These are phyloP conservation scores for Ceratocystis cacaofunesta DNA, from an alignment of 2,329 filamentous ascomycete species.

Conservation along the genomic window DNA sequence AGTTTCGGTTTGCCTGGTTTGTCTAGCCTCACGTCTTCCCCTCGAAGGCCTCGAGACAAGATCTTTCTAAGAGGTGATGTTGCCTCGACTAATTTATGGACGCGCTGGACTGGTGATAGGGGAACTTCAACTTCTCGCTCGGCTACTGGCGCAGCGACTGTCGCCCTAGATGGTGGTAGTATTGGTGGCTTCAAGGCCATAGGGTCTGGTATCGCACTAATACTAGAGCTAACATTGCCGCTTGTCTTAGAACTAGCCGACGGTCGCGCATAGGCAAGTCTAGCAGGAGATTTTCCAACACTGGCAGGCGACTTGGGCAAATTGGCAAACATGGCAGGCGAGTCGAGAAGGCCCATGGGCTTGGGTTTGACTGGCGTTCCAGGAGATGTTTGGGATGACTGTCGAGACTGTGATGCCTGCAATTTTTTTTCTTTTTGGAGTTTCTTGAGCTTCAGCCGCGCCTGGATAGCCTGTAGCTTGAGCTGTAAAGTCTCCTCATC, in stretches of 20 bases:
- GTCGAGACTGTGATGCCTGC: slow-evolving; percentile 5
- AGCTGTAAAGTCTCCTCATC: slow-evolving; percentile 84
- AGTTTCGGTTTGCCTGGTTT: slow-evolving; percentile 1
- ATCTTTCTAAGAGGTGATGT: slow-evolving; percentile 15
- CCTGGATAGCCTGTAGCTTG: slow-evolving; percentile 77
- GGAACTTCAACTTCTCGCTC: slow-evolving; percentile 12
- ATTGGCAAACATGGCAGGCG: slow-evolving; percentile 13
- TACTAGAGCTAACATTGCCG: no score
- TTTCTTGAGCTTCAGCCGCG: slow-evolving; percentile 73
- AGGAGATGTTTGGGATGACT: background rate
- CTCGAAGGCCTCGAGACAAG: slow-evolving; percentile 10
- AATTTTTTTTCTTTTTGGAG: slow-evolving; percentile 44
- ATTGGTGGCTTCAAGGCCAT: slow-evolving; percentile 11
- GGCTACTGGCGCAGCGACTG: background rate
- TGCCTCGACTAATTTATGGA: slow-evolving; percentile 13
- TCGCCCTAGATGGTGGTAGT: slow-evolving; percentile 6
- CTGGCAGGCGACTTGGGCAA: slow-evolving; percentile 15
- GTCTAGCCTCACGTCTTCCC: slow-evolving; percentile 12
- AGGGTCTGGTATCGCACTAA: slow-evolving; percentile 3
- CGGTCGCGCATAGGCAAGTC: slow-evolving; percentile 15
- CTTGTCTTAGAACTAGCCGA: background rate
- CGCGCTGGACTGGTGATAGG: slow-evolving; percentile 14
- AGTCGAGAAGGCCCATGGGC: background rate
- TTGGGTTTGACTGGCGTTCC: background rate
- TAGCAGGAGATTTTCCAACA: slow-evolving; percentile 15